A percentile compares a stretch with the other conserved stretches of the same genome.
phyloP scores from a whole-genome alignment of 2,329 filamentous ascomycete species.

The Aureobasidium uvarum region DNA sequence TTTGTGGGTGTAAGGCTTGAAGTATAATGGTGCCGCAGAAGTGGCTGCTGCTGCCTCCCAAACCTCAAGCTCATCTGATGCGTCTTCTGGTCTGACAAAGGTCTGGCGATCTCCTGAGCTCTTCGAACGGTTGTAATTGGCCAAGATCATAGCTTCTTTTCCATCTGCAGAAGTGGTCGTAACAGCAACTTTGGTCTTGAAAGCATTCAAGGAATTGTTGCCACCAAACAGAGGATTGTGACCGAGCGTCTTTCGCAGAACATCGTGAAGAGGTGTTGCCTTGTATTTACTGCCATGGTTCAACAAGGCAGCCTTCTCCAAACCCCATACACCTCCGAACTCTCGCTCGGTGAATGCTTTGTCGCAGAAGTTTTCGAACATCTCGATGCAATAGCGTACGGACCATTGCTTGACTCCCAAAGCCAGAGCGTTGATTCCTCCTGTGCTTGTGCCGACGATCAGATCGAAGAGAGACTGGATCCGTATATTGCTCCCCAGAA shows the following conservation, averaged over 20 bases:
- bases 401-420: conserved; percentile 43
- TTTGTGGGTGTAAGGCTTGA: conserved; percentile 53
- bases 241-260: conserved; percentile 43
- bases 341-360: conserved; percentile 45
- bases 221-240: conserved; percentile 44
- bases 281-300: conserved; percentile 35
- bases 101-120: conserved; percentile 37
- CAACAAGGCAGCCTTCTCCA: conserved; percentile 38
- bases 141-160: conserved; percentile 44
- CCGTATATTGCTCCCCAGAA: conserved; percentile 42
- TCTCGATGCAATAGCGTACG: conserved; percentile 42
- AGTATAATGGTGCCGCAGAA: conserved; percentile 51
- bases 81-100: conserved; percentile 44
- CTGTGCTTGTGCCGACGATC: conserved; percentile 50
- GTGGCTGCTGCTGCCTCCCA: conserved; percentile 56
- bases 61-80: conserved; percentile 45
- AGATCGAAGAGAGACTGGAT: conserved; percentile 52
- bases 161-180: conserved; percentile 45
- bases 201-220: background rate
- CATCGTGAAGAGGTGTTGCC: conserved; percentile 38
- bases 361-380: conserved; percentile 43
- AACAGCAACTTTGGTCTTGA: conserved; percentile 43
- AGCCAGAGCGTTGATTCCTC: conserved; percentile 48
- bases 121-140: conserved; percentile 48
- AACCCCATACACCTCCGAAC: conserved; percentile 32